These are phyloP conservation scores for Dalechampia spathulata DNA, from an alignment of 441 rosid species.

Conservation along the genomic window DNA sequence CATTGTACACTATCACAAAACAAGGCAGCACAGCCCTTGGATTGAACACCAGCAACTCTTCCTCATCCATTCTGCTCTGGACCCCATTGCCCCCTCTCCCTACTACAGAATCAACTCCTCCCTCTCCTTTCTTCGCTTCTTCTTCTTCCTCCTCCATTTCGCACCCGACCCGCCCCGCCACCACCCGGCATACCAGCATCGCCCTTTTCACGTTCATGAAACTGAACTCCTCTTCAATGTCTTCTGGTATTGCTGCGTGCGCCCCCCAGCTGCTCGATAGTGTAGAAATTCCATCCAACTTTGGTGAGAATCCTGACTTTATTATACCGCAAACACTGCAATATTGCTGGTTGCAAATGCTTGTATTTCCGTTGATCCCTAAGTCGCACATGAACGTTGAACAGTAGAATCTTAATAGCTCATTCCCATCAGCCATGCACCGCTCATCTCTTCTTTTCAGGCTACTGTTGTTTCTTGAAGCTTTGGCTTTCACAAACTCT, in stretches of 20 bases:
- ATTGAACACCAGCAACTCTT: constrained; percentile 78
- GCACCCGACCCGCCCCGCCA: constrained; percentile 82
- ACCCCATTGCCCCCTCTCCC: constrained; percentile 48
- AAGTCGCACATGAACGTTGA: constrained; percentile 75
- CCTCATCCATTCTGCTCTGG: constrained; percentile 50
- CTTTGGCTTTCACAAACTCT: constrained; percentile 68
- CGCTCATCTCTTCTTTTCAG: constrained; percentile 58
- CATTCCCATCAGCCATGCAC: constrained; percentile 91
- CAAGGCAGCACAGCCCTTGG: constrained; percentile 99
- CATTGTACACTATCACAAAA: constrained; percentile 79
- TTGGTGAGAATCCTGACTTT: constrained; percentile 75
- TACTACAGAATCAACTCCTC: constrained; percentile 67
- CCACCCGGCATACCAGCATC: constrained; percentile 76
- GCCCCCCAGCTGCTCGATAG: constrained; percentile 77
- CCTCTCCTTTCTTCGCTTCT: constrained; percentile 40
- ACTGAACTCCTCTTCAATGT: constrained; percentile 73
- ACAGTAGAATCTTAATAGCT: constrained; percentile 78
- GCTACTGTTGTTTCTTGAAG: constrained; percentile 29
- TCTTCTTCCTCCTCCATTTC: constrained; percentile 39
- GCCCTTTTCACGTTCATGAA: constrained; percentile 94
- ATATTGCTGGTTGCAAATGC: constrained; percentile 60
- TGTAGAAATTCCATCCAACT: constrained; percentile 83
- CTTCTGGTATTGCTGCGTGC: constrained; percentile 76
- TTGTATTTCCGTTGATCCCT: constrained; percentile 50
- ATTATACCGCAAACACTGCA: constrained; percentile 84